phyloP scores from a whole-genome alignment of 768 basidiomycete species.

The Nidularia pulvinata region DNA sequence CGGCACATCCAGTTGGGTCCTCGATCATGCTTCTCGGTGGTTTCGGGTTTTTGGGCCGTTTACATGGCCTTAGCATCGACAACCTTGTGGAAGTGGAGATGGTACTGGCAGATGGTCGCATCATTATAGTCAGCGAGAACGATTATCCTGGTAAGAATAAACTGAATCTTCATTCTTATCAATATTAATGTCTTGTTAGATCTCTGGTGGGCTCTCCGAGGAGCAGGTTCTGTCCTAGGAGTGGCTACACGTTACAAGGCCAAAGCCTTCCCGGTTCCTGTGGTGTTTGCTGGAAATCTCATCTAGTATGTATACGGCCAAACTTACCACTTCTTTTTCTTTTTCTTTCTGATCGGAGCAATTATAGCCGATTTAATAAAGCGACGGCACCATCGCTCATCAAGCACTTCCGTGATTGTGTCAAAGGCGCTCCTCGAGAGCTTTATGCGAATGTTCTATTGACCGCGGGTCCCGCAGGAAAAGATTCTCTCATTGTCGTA shows the following conservation, averaged over 20 bases:
- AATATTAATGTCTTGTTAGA: constrained; percentile 36
- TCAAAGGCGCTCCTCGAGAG: constrained; percentile 86
- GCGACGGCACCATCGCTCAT: constrained; percentile 88
- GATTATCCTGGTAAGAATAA: constrained; percentile 59
- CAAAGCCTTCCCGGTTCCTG: constrained; percentile 85
- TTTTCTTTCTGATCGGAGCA: constrained; percentile 7
- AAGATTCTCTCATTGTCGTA: constrained; percentile 86
- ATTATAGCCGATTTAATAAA: constrained; percentile 76
- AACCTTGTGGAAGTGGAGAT: constrained; percentile 91
- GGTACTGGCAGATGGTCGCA: constrained; percentile 88
- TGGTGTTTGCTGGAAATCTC: constrained; percentile 91
- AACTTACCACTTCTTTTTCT: neutral
- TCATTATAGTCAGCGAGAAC: constrained; percentile 73
- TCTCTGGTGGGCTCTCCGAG: constrained; percentile 87
- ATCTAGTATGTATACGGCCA: constrained; percentile 66
- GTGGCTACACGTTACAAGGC: constrained; percentile 90
- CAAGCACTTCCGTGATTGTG: constrained; percentile 90
- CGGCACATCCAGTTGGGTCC: constrained; percentile 80
- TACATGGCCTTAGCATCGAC: constrained; percentile 87
- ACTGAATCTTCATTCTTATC: neutral
- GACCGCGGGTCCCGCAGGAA: constrained; percentile 84
- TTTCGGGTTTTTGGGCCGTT: constrained; percentile 84
- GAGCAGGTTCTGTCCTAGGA: constrained; percentile 82
- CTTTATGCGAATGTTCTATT: constrained; percentile 90
- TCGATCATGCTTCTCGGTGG: constrained; percentile 85